These are phyloP conservation scores for Davidsoniella neocaledoniae DNA, from an alignment of 2,329 filamentous ascomycete species.

Conservation along the genomic window DNA sequence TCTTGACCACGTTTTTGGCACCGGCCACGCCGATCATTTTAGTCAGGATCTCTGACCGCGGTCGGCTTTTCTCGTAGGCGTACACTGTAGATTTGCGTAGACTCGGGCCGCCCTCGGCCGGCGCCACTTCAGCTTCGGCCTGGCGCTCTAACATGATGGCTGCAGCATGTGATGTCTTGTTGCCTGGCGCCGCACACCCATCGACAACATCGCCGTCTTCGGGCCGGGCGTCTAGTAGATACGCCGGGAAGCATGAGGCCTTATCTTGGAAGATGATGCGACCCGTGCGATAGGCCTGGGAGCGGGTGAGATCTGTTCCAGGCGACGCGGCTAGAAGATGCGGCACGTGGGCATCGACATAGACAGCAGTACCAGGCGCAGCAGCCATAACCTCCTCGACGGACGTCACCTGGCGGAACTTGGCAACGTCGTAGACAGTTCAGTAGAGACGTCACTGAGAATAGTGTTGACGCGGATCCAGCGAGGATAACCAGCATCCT, in stretches of 20 bases:
- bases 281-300: constrained; percentile 56
- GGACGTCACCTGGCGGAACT: constrained; percentile 37
- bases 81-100: constrained; percentile 33
- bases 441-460: constrained; percentile 50
- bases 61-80: constrained; percentile 63
- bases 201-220: constrained; percentile 70
- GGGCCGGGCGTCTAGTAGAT: constrained; percentile 54
- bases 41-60: constrained; percentile 56
- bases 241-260: constrained; percentile 90
- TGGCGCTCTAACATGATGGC: constrained; percentile 43
- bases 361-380: constrained; percentile 25
- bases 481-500: constrained; percentile 51
- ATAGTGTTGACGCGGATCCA: constrained; percentile 84
- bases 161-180: constrained; percentile 90
- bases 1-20: constrained; percentile 45
- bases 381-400: constrained; percentile 38
- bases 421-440: constrained; percentile 54
- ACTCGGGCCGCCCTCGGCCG: constrained; percentile 14
- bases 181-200: constrained; percentile 84
- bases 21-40: constrained; percentile 75
- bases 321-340: constrained; percentile 67
- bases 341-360: constrained; percentile 67
- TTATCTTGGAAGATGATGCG: constrained; percentile 88
- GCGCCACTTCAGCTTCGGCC: constrained; percentile 22
- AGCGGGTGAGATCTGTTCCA: constrained; percentile 53